Conservation (phyloP, 306 rosid genomes). For the Aeschynomene evenia region DNA sequence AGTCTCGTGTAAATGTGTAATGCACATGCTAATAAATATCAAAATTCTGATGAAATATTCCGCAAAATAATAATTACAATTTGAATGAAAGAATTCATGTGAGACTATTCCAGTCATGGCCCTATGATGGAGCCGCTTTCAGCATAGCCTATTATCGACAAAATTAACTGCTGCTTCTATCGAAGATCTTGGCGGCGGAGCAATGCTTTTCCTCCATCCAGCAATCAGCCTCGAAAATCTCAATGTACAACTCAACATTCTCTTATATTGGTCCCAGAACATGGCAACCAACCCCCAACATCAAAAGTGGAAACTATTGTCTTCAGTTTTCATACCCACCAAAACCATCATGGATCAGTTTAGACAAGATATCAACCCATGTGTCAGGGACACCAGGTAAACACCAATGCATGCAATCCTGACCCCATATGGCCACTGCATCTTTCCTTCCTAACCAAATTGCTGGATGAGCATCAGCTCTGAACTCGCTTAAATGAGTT, state of each 20-base stretch:
- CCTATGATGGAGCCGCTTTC: neutral
- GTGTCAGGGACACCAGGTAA: constrained; percentile 90
- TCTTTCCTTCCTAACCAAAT: constrained; percentile 88
- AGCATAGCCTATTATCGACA: neutral
- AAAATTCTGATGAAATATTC: neutral
- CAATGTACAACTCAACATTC: constrained; percentile 11
- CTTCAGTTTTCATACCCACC: constrained; percentile 14
- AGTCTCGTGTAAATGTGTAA: neutral
- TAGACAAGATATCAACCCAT: constrained; percentile 76
- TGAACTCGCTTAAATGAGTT: constrained; percentile 73
- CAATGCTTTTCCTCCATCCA: constrained; percentile 21
- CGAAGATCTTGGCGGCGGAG: neutral
- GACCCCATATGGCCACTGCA: constrained; percentile 82
- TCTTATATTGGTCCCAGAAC: constrained; percentile 23
- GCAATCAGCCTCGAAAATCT: constrained; percentile 11
- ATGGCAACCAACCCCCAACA: constrained; percentile 7
- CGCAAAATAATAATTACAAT: neutral
- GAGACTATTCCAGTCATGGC: constrained; percentile 10
- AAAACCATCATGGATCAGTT: constrained; percentile 43
- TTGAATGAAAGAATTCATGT: constrained; percentile 19
- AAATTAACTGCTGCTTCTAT: constrained; percentile 13
- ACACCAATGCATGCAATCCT: constrained; percentile 98
- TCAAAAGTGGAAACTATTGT: neutral
- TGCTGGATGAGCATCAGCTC: constrained; percentile 92
- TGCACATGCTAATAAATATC: neutral